These are phyloP conservation scores for Aspergillus taichungensis DNA, from an alignment of 495 filamentous ascomycete genomes.

Conservation along the genomic window DNA sequence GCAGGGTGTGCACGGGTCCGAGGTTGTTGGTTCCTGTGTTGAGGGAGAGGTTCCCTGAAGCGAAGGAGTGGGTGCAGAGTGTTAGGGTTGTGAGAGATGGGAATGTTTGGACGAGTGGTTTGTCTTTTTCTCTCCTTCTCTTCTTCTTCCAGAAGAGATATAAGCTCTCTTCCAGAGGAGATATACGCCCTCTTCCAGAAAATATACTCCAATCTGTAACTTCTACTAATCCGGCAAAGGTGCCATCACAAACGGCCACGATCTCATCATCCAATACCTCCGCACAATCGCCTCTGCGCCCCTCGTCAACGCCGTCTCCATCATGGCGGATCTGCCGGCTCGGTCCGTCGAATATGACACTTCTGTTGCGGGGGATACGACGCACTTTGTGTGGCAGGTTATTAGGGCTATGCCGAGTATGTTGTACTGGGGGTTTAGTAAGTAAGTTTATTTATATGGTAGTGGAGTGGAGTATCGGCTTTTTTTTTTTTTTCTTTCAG, in stretches of 20 bases:
- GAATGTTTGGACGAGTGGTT: slow-evolving; percentile 54
- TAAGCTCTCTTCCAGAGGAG: too few species aligned
- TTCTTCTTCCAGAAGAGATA: too few species aligned
- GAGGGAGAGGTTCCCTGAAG: slow-evolving; percentile 33
- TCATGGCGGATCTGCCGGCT: slow-evolving; percentile 42
- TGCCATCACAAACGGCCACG: slow-evolving; percentile 55
- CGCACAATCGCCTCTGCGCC: slow-evolving; percentile 37
- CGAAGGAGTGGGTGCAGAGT: slow-evolving; percentile 32
- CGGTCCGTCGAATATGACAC: slow-evolving; percentile 34
- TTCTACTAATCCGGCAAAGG: too few species aligned
- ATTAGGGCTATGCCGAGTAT: slow-evolving; percentile 9
- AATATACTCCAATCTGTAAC: not conserved
- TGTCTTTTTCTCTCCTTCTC: slow-evolving; percentile 10
- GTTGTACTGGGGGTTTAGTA: slow-evolving; percentile 1
- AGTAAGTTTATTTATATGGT: too few species aligned
- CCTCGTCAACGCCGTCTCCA: slow-evolving; percentile 39
- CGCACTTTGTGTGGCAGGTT: slow-evolving; percentile 12
- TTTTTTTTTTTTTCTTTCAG: too few species aligned
- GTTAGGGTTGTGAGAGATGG: slow-evolving; percentile 45
- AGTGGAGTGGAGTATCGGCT: too few species aligned
- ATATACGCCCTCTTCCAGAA: not conserved
- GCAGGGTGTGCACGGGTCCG: slow-evolving; percentile 42
- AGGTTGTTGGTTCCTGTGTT: slow-evolving; percentile 38
- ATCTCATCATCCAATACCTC: slow-evolving; percentile 48
- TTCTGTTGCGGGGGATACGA: slow-evolving; percentile 2